phyloP scores from a whole-genome alignment of 1,284 basidiomycete species.

The Naganishia sp. region DNA sequence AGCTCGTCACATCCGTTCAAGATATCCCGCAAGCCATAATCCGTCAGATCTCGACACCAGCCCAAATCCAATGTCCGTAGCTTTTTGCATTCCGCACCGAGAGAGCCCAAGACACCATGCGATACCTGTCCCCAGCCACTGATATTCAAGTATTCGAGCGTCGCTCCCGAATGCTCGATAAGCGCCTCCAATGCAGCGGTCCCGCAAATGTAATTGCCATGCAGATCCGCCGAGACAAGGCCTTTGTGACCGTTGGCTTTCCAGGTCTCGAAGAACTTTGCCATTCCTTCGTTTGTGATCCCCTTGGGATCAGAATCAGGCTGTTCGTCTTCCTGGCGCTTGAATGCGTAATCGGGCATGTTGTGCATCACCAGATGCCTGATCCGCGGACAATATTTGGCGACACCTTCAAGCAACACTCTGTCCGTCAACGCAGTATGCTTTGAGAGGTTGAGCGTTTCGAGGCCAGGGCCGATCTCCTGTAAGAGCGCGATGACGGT shows the following conservation, averaged over 20 bases:
- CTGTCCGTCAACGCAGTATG: conserved; percentile 63
- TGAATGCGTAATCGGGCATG: conserved; percentile 55
- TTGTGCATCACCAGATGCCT: conserved; percentile 63
- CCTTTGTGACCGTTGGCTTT: conserved; percentile 40
- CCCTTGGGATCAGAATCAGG: conserved; percentile 23
- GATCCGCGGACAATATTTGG: conserved; percentile 60
- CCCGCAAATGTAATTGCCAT: conserved; percentile 63
- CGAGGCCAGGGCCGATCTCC: conserved; percentile 59
- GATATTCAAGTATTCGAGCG: conserved; percentile 68
- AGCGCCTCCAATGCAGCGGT: conserved; percentile 65
- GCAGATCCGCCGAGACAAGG: conserved; percentile 62
- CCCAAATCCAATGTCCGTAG: conserved; percentile 74
- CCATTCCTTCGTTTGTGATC: conserved; percentile 70
- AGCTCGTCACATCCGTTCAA: conserved; percentile 59
- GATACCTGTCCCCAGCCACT: conserved; percentile 72
- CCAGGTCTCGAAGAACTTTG: conserved; percentile 64
- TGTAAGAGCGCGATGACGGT: conserved; percentile 63
- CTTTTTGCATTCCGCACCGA: conserved; percentile 59
- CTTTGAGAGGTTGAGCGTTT: conserved; percentile 66
- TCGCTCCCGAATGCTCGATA: conserved; percentile 67
- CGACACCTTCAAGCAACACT: conserved; percentile 66
- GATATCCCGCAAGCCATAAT: conserved; percentile 74
- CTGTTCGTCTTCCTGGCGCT: conserved; percentile 27
- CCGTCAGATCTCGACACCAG: conserved; percentile 82
- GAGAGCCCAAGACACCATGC: conserved; percentile 60